Evolutionary conservation across 75 land plant genomes (phyloP).

Genomic region (Isoetes taiwanensis): DNA sequence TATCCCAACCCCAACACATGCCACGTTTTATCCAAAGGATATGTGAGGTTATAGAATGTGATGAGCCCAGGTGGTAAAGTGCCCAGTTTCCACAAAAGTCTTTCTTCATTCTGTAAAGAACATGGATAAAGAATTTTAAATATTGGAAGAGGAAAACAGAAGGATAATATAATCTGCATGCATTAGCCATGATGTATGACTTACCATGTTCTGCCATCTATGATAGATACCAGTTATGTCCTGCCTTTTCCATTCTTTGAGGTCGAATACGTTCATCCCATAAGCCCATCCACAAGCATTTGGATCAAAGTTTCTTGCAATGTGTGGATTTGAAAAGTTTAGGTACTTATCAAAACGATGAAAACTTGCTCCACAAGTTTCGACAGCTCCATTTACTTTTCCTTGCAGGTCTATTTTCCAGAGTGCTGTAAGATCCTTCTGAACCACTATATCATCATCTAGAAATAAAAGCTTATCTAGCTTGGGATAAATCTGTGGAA

Average conservation of each 20-base stretch:
- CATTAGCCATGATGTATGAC: background rate
- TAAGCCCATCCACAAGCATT: conserved; percentile 94
- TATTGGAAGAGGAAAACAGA: background rate
- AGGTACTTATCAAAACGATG: conserved; percentile 82
- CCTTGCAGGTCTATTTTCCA: conserved; percentile 72
- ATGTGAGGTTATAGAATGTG: conserved; percentile 68
- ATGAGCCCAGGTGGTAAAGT: conserved; percentile 79
- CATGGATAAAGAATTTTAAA: background rate
- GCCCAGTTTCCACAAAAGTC: conserved; percentile 84
- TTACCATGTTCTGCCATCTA: conserved; percentile 38
- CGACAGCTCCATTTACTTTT: conserved; percentile 88
- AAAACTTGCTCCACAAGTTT: conserved; percentile 87
- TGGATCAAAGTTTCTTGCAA: conserved; percentile 56
- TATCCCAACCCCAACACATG: conserved; percentile 88
- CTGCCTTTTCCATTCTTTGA: conserved; percentile 30
- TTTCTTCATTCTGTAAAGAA: conserved; percentile 54
- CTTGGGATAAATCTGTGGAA: conserved; percentile 78
- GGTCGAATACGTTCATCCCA: conserved; percentile 86
- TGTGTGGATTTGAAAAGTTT: conserved; percentile 85
- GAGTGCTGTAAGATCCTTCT: conserved; percentile 68
- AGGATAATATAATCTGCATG: background rate
- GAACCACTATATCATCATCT: conserved; percentile 92
- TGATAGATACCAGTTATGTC: conserved; percentile 7
- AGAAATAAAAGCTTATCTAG: conserved; percentile 74
- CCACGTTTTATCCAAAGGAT: conserved; percentile 72